Base-by-base conservation (phyloP, 257 asterid genomes). In the Catharanthus roseus region DNA sequence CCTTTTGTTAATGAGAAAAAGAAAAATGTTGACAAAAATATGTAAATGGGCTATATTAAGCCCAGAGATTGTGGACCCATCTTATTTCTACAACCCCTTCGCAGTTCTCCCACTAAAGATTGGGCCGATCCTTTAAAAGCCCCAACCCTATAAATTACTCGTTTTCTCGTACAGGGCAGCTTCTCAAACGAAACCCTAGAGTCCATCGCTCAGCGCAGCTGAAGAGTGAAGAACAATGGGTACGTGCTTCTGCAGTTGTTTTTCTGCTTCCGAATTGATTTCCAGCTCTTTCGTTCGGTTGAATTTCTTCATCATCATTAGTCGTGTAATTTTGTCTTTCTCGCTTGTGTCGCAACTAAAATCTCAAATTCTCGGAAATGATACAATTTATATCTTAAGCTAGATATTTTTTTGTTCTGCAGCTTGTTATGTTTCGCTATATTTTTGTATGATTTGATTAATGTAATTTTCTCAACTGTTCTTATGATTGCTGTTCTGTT, bases 141-240 rank as follows among this genome's bases (percentile, higher is more conserved):
- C 15, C 51, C 51, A 45, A 45, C 51, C 19, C 51, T 45, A 45
- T 13, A 45, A 2, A 13, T 45, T 4, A 45, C 21, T 45, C 51
- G 47, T 45, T 42, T 42, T 7, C 10, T 7, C 6, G 6, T 9
- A 9, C 10, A n/a, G 47, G 3, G 47, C 47, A 42, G 47, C 47
- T 9, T 42, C 51, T 12, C 51, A 45, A 28, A 28, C 4, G 29
- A 58, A 58, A 58, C 65, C 65, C 65, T 58, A 58, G 65, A 2
- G 21, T 29, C 10, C 1, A 55, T 3, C 1, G 28, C 62, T 21
- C 65, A 24, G 39, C 31, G 18, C 65, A 33, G 41, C 65, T 58
- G 65, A 58, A 38, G 42, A 38, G 8, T 3, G 42, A 38, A 58
- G 65, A 58, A 58, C 41, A 29, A 58, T 58, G 65, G 65, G 65